Evolutionary conservation across 192 early-diverging fungal genomes (phyloP), one percentile per base, ranked within the genome.

Genomic region (Entomortierella chlamydospora): DNA sequence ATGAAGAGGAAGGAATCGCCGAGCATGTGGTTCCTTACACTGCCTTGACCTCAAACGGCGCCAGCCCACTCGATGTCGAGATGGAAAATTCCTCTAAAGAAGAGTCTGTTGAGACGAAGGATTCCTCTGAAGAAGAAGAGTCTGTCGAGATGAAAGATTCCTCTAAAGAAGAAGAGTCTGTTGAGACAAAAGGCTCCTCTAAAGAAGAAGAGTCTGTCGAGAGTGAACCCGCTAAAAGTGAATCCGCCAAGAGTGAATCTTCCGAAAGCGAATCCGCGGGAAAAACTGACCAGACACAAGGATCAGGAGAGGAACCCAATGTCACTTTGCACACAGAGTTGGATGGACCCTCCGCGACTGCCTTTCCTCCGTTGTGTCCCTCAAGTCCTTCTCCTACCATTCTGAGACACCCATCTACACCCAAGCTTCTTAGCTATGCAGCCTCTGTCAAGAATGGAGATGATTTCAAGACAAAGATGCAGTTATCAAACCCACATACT

Each of bases 21-120:
- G 57, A 54, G 49, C 52, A 47, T 7, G 61, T 78, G 1, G 66
- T 70, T 10, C 67, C 74, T 23, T 70, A 58, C 18, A 52, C 66
- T 0, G 52, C 62, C 15, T 55, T 37, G 1, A 29, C 18, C 28
- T 61, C 52, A 9, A 65, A 56, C 39, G 76, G 68, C n/a, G 58
- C 57, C 13, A 65, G 68, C 43, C 68, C 74, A 10, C 50, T 78
- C 13, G 74, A 78, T 64, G 68, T 78, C 1, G 74, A 78, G 25
- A 65, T 70, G 57, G 63, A 65, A 34, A 68, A 79, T 13, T 42
- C 43, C 5, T 49, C 57, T 34, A 52, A 68, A 25, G 57, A 68
- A 23, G 55, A 67, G n/a, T 22, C 50, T 51, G 50, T 22, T 7
- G 50, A n/a, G n/a, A n/a, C n/a, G n/a, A n/a, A n/a, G n/a, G n/a